These are phyloP conservation scores for Seiridium unicorne DNA, from an alignment of 2,329 filamentous ascomycete genomes.

Conservation along the genomic window DNA sequence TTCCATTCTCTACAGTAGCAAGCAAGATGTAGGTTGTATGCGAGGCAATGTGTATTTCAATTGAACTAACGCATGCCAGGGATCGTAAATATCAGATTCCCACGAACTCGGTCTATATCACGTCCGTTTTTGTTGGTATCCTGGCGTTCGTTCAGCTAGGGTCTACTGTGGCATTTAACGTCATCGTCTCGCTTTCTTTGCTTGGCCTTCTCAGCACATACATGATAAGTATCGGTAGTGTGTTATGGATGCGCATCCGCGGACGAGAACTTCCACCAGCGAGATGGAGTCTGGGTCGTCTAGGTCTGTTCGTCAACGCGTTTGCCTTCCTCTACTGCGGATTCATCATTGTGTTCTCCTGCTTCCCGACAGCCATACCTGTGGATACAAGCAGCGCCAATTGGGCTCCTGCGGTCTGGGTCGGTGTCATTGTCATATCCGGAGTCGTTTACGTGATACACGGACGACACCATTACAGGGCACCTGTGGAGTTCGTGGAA, in stretches of 20 bases:
- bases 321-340: conserved; percentile 1
- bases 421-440: conserved; percentile 1
- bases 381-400: background rate
- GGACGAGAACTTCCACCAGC: conserved; percentile 28
- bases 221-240: conserved; percentile 29
- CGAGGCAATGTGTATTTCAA: background rate
- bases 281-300: background rate
- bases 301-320: background rate
- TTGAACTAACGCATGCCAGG: background rate
- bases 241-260: conserved; percentile 31
- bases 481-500: conserved; percentile 10
- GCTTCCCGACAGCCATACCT: background rate
- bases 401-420: conserved; percentile 4
- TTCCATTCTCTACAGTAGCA: background rate
- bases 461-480: conserved; percentile 14
- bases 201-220: conserved; percentile 31
- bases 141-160: conserved; percentile 32
- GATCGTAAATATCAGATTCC: conserved; percentile 20
- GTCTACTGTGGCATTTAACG: conserved; percentile 30
- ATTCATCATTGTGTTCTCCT: conserved; percentile 1
- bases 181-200: conserved; percentile 30
- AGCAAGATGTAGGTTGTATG: background rate
- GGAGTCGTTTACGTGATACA: background rate
- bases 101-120: conserved; percentile 26
- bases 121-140: conserved; percentile 25